Evolutionary conservation across 2,329 filamentous ascomycete genomes (phyloP).

Genomic region (Xylariomycetidae sp.): DNA sequence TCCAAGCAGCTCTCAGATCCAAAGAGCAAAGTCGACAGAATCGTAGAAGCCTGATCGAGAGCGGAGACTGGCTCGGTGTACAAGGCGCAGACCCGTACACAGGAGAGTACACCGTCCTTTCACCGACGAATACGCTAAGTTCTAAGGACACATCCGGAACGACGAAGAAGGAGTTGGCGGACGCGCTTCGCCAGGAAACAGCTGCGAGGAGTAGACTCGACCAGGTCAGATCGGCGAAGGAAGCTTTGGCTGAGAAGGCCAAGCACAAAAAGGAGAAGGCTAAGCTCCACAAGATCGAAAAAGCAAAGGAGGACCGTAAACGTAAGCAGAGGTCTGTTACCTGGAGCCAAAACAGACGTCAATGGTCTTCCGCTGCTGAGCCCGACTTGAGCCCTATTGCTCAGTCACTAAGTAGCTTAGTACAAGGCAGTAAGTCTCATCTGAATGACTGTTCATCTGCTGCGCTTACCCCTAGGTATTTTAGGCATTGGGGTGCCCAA

Average conservation of each 20-base stretch:
- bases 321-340: conserved; percentile 29
- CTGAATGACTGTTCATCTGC: conserved; percentile 8
- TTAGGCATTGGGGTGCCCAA: too few species aligned
- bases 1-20: conserved; percentile 14
- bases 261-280: conserved; percentile 33
- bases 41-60: conserved; percentile 45
- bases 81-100: conserved; percentile 55
- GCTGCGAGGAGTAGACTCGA: conserved; percentile 31
- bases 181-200: conserved; percentile 28
- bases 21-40: conserved; percentile 32
- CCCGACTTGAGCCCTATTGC: conserved; percentile 45
- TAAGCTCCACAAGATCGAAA: conserved; percentile 39
- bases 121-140: conserved; percentile 39
- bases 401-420: conserved; percentile 32
- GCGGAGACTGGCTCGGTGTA: conserved; percentile 55
- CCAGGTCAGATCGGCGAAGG: conserved; percentile 32
- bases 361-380: conserved; percentile 49
- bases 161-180: conserved; percentile 26
- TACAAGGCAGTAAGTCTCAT: conserved; percentile 15
- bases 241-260: conserved; percentile 37
- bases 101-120: conserved; percentile 47
- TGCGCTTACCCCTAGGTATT: too few species aligned
- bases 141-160: conserved; percentile 32
- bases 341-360: conserved; percentile 41
- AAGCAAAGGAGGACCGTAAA: conserved; percentile 33